phyloP scores from a whole-genome alignment of 768 basidiomycete species.

The Trametopsis cervina region DNA sequence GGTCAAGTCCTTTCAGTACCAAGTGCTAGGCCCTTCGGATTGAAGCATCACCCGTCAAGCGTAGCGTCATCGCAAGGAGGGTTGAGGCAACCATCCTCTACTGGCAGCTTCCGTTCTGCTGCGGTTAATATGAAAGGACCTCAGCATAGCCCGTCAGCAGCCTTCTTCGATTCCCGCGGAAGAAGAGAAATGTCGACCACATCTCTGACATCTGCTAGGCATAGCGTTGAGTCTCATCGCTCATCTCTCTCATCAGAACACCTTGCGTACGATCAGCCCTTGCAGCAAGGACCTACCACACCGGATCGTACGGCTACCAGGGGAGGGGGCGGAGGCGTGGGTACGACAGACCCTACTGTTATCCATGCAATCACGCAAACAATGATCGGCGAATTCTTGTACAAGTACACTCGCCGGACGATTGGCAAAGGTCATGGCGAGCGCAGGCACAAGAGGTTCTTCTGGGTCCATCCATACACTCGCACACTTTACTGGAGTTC shows the following conservation, averaged over 20 bases:
- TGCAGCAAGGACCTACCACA: constrained; percentile 23
- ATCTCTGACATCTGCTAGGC: constrained; percentile 59
- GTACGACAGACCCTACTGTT: constrained; percentile 77
- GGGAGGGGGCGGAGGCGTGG: constrained; percentile 17
- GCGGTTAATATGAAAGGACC: constrained; percentile 47
- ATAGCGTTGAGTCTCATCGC: constrained; percentile 62
- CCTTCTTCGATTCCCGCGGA: constrained; percentile 48
- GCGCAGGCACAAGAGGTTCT: constrained; percentile 88
- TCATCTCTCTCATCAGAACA: constrained; percentile 81
- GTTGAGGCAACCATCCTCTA: constrained; percentile 68
- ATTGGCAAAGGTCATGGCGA: constrained; percentile 90
- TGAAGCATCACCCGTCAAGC: constrained; percentile 65
- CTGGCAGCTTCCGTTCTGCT: constrained; percentile 77
- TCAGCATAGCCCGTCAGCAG: constrained; percentile 33
- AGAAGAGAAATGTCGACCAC: constrained; percentile 57
- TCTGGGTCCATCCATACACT: constrained; percentile 99
- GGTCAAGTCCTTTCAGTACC: constrained; percentile 56
- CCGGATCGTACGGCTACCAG: constrained; percentile 32
- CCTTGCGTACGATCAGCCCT: constrained; percentile 40
- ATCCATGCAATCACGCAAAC: constrained; percentile 99
- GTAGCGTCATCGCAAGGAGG: constrained; percentile 64
- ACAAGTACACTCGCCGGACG: constrained; percentile 89
- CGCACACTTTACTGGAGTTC: constrained; percentile 97
- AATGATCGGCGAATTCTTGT: constrained; percentile 98
- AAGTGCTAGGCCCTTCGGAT: constrained; percentile 35